These are phyloP conservation scores for Hemisphaericaspora subhashii DNA, from an alignment of 1,139 yeast genomes.

Conservation along the genomic window DNA sequence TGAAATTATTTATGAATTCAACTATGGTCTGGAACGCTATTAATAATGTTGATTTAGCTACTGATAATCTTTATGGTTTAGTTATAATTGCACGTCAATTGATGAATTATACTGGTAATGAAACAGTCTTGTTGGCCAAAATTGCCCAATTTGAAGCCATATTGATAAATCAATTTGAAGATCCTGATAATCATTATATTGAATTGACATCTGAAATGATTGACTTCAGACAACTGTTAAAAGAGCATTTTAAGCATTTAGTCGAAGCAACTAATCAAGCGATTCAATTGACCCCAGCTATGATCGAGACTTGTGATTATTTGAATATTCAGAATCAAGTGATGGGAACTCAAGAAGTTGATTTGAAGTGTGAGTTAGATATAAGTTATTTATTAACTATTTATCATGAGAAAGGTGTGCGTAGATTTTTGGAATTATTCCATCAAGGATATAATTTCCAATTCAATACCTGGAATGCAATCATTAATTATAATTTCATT, in stretches of 20 bases:
- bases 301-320: slow-evolving; percentile 20
- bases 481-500: slow-evolving; percentile 33
- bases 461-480: slow-evolving; percentile 33
- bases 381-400: slow-evolving; percentile 31
- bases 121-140: slow-evolving; percentile 17
- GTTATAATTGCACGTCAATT: slow-evolving; percentile 27
- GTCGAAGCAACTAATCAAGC: background rate
- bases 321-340: slow-evolving; percentile 11
- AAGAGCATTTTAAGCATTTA: slow-evolving; percentile 17
- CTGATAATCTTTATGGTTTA: slow-evolving; percentile 39
- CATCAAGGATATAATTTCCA: slow-evolving; percentile 32
- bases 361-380: slow-evolving; percentile 21
- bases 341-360: slow-evolving; percentile 6
- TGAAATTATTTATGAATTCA: slow-evolving; percentile 30
- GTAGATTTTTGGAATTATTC: slow-evolving; percentile 28
- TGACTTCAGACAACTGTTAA: slow-evolving; percentile 24
- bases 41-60: slow-evolving; percentile 27
- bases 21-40: slow-evolving; percentile 29
- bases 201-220: slow-evolving; percentile 37
- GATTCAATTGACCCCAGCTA: slow-evolving; percentile 19
- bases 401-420: slow-evolving; percentile 29
- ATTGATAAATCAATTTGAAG: slow-evolving; percentile 51
- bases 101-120: slow-evolving; percentile 18
- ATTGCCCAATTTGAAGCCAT: slow-evolving; percentile 36
- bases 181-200: slow-evolving; percentile 49